Evolutionary conservation across 345 rosid genomes (phyloP), one percentile per base, ranked within the genome.

Genomic region (Pistacia vera): DNA sequence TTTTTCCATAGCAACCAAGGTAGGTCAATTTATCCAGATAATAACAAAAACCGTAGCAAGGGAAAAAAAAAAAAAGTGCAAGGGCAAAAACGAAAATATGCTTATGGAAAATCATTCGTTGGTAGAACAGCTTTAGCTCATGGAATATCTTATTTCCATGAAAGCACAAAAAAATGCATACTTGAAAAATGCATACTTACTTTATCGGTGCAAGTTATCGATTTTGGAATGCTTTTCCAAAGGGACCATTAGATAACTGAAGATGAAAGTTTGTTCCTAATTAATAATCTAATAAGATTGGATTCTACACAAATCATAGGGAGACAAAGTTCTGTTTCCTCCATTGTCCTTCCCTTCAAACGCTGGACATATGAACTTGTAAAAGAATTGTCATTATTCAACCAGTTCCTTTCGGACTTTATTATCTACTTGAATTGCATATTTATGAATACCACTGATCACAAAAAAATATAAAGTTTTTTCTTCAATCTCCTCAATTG

Each of bases 101-200:
- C 28, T 68, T 30, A 48, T 13, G 25, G 71, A 25, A 46, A 6
- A 28, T 14, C 22, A 5, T 16, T 68, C 20, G 16, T 3, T 3
- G 6, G 16, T 66, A 66, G 0, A 48, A 66, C n/a, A 14, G 44
- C 44, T 52, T 64, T 73, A 20, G 70, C 52, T 64, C 11, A 58
- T 48, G 63, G 64, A 65, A 52, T 52, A 52, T 65, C 18, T 52
- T 22, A 61, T 56, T 65, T 54, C 60, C 71, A 56, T 55, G 57
- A 63, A 63, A 63, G 69, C 76, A 25, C 25, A 52, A 63, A 73
- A 62, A 73, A 12, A 63, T 49, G n/a, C 20, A 10, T 38, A 33
- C 59, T 63, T 6, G n/a, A 73, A 62, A 73, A 12, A 63, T 49
- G n/a, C 20, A 10, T 38, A 33, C 59, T 63, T 6, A 22, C 4